Evolutionary conservation across 2,329 filamentous ascomycete species (phyloP).

Genomic region (Hypoxylon sp.): DNA sequence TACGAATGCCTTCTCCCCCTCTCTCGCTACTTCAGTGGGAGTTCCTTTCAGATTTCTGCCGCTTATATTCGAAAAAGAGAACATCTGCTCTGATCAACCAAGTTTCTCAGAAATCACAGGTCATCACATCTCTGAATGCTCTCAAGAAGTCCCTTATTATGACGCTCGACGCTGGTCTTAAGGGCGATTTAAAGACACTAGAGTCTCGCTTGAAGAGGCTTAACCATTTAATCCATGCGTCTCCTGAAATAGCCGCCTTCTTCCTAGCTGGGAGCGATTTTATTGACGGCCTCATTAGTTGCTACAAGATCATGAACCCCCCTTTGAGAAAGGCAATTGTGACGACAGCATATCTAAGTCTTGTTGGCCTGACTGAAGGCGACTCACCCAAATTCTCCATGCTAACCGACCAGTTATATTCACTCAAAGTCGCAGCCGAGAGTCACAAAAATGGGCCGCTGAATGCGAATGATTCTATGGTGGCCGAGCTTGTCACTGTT

Average conservation of each 20-base stretch:
- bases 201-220: constrained; percentile 70
- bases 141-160: constrained; percentile 74
- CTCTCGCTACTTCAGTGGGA: constrained; percentile 71
- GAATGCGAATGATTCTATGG: constrained; percentile 77
- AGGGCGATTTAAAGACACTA: constrained; percentile 67
- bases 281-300: constrained; percentile 79
- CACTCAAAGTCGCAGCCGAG: constrained; percentile 79
- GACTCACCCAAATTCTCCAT: constrained; percentile 79
- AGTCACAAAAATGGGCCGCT: constrained; percentile 70
- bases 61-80: constrained; percentile 75
- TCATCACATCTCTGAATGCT: constrained; percentile 68
- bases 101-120: constrained; percentile 68
- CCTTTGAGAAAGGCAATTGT: constrained; percentile 77
- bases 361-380: constrained; percentile 78
- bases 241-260: constrained; percentile 69
- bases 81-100: constrained; percentile 64
- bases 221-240: constrained; percentile 75
- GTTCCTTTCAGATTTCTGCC: constrained; percentile 78
- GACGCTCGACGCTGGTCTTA: constrained; percentile 73
- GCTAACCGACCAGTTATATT: constrained; percentile 86
- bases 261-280: constrained; percentile 91
- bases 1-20: constrained; percentile 62
- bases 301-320: constrained; percentile 75
- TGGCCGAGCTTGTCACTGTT: constrained; percentile 83
- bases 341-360: constrained; percentile 80